Evolutionary conservation across 805 yeast species (phyloP), one percentile per base, ranked within the genome.

Genomic region (Sungouiozyma intestinalis): DNA sequence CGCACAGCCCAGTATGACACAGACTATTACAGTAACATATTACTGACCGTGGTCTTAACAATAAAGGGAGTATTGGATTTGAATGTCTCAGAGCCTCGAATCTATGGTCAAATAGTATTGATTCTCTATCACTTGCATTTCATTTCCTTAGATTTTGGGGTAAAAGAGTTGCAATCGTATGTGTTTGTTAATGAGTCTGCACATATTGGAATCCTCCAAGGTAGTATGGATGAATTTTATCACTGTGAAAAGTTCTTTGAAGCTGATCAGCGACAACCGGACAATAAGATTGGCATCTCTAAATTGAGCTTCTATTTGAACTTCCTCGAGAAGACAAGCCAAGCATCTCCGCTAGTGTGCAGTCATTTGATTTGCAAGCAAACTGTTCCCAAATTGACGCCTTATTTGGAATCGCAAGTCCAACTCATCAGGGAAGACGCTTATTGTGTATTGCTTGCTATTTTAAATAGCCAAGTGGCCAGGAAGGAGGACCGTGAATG

Each of bases 111-210:
- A 36, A 7, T 48, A 50, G 55, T 48, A 46, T 33, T 35, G 29
- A 45, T 47, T 11, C 33, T 53, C 5, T 54, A 43, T 38, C 40
- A 46, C 36, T 19, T 53, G 15, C 48, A 53, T 41, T 60, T 55
- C 35, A 55, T 60, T 24, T 41, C 50, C 2, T 29, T 40, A 3
- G 55, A 51, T 39, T 50, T 59, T 39, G 63, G 64, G 2, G 40
- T 45, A 0, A 38, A 38, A 3, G 64, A 60, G 1, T 59, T 60
- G 34, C 48, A 52, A 29, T 46, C 57, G 4, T 60, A 58, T 38
- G 55, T 53, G 32, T 49, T 48, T 24, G 50, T 57, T 16, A 49
- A 53, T 36, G 51, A 53, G 7, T 35, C 54, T 4, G 27, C 50
- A 13, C 37, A 45, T 21, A 32, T 40, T 13, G 57, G 49, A 2